A percentile compares a stretch with the other conserved stretches of the same genome.
Conservation (phyloP, 129 eudicot genomes). For the Oenanthe sinensis region DNA sequence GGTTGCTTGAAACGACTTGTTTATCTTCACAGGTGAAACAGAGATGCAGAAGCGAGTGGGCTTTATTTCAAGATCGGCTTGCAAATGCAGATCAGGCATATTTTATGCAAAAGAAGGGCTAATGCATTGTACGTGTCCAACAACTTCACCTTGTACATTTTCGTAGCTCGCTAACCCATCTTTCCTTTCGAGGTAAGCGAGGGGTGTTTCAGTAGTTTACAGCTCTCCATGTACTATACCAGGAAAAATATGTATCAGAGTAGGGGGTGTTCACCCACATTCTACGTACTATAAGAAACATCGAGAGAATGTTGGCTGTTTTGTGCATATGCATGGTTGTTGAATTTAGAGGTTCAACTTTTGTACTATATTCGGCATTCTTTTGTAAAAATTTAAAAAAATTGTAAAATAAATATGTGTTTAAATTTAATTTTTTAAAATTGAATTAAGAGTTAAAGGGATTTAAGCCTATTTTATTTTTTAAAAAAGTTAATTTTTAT, state of each 20-base stretch:
- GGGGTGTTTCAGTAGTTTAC: neutral
- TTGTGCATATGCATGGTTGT: conserved; percentile 6
- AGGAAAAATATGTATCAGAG: neutral
- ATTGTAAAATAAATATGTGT: too few species aligned
- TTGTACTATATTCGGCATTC: neutral
- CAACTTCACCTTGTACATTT: conserved; percentile 3
- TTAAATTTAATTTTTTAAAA: too few species aligned
- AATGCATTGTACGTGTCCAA: neutral
- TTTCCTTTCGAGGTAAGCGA: neutral
- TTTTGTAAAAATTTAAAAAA: too few species aligned
- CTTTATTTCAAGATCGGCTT: conserved; percentile 17
- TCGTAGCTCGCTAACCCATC: neutral
- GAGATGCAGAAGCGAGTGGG: conserved; percentile 20
- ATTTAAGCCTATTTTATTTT: too few species aligned
- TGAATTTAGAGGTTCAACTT: neutral
- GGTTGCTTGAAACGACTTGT: neutral
- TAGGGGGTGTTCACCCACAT: neutral
- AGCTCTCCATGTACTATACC: neutral
- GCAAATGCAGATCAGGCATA: conserved; percentile 15
- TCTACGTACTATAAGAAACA: neutral
- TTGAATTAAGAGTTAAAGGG: too few species aligned
- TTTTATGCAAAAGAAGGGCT: conserved; percentile 5
- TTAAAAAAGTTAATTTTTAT: too few species aligned
- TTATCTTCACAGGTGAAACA: conserved; percentile 11
- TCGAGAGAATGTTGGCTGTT: neutral